Evolutionary conservation across 2,329 filamentous ascomycete species (phyloP), one percentile per base, ranked within the genome.

Genomic region (Alternaria sp.): DNA sequence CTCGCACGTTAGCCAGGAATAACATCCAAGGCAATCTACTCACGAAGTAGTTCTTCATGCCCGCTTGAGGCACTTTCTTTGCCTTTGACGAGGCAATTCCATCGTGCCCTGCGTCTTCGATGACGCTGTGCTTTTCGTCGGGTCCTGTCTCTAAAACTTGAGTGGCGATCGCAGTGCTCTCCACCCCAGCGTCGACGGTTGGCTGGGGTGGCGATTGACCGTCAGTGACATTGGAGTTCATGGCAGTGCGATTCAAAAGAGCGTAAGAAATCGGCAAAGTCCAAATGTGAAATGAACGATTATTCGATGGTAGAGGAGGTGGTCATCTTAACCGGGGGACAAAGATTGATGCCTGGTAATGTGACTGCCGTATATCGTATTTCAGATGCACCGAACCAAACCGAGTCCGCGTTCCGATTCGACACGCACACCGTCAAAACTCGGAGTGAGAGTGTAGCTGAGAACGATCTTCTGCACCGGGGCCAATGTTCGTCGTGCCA

Each of bases 21-120:
- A 17, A 19, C n/a, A 5, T 32, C 11, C 6, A 40, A 26, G 11
- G 12, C 19, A 8, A 6, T n/a, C 6, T 13, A 66, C 75, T 66
- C 69, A 78, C 77, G 44, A 79, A 73, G 58, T 78, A 79, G 36
- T 76, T 79, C n/a, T 59, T 65, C 32, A 79, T 12, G 21, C 62
- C 71, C 6, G 69, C 70, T 10, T 72, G 54, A 1, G 68, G 52
- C 12, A 67, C 66, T 54, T 77, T 71, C 56, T 74, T 69, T 3
- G 32, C 17, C 30, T 68, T 55, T 1, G 45, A 23, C 9, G 52
- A 36, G n/a, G n/a, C 23, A n/a, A 21, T 59, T 7, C 51, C 44
- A 28, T 64, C 32, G 5, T 67, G 67, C 3, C 61, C 68, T 5
- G 40, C 50, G 3, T 49, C 58, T 21, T 64, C 65, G 3, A 56